Evolutionary conservation across 805 yeast species (phyloP).

Genomic region (Candida silvicultrix): DNA sequence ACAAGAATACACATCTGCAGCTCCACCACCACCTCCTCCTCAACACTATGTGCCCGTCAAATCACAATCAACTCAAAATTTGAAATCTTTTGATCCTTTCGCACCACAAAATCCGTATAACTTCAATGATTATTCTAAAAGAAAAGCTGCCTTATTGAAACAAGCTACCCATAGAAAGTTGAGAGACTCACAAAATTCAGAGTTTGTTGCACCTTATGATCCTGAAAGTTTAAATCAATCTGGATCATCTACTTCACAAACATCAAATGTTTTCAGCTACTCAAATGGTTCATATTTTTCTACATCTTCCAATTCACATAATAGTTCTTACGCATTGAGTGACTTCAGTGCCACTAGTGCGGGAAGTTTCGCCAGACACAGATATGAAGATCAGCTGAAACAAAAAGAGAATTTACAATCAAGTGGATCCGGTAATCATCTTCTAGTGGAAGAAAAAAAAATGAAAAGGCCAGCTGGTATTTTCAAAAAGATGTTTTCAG

Average conservation of each 20-base stretch:
- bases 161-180: constrained; percentile 9
- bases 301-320: constrained; percentile 37
- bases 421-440: constrained; percentile 22
- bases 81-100: constrained; percentile 5
- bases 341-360: constrained; percentile 89
- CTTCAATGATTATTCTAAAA: constrained; percentile 2
- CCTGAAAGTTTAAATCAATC: constrained; percentile 25
- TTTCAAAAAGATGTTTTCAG: constrained; percentile 25
- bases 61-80: constrained; percentile 17
- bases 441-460: constrained; percentile 19
- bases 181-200: constrained; percentile 7
- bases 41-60: constrained; percentile 17
- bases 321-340: constrained; percentile 37
- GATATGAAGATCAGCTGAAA: constrained; percentile 32
- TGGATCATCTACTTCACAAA: constrained; percentile 16
- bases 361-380: constrained; percentile 76
- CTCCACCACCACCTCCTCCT: constrained; percentile 17
- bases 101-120: constrained; percentile 10
- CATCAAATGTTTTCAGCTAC: constrained; percentile 23
- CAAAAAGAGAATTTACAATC: constrained; percentile 13
- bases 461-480: constrained; percentile 19
- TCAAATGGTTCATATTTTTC: constrained; percentile 42
- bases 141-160: constrained; percentile 6
- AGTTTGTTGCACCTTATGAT: constrained; percentile 25
- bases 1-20: constrained; percentile 3